Percentiles rank a stretch among this genome's conserved stretches.
These are phyloP conservation scores for Leersia perrieri DNA, from an alignment of 176 grass and related monocot species.

Conservation along the genomic window DNA sequence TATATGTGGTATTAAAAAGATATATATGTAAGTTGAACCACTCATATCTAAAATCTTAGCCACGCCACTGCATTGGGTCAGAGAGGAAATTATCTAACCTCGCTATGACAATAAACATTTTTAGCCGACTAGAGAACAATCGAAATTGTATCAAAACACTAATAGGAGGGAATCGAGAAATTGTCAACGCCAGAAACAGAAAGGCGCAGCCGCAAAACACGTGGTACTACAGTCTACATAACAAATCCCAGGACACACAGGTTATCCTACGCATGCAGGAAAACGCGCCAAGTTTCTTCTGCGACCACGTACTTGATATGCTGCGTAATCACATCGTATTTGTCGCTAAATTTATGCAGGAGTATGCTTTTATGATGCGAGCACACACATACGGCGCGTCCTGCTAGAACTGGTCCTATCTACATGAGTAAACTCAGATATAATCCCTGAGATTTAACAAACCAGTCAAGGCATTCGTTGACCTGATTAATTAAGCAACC, in stretches of 20 bases:
- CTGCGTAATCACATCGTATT: neutral
- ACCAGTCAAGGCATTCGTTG: neutral
- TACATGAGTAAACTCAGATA: neutral
- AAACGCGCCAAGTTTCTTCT: neutral
- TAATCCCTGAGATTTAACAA: neutral
- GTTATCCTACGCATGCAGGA: neutral
- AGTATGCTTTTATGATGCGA: neutral
- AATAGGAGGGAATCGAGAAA: neutral
- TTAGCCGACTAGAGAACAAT: too few species aligned
- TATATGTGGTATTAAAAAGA: too few species aligned
- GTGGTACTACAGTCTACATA: too few species aligned
- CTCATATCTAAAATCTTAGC: too few species aligned
- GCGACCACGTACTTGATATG: neutral
- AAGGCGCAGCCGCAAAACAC: neutral
- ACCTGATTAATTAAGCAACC: neutral
- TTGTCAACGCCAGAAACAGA: slow-evolving; percentile 24
- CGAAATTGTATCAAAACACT: too few species aligned
- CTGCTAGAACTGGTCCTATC: neutral
- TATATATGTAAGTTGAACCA: too few species aligned
- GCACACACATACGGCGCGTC: neutral
- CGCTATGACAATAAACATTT: too few species aligned
- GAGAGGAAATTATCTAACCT: too few species aligned
- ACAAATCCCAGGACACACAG: neutral
- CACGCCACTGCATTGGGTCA: too few species aligned
- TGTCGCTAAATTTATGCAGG: neutral